phyloP scores from a whole-genome alignment of 495 filamentous ascomycete species.

The Neurospora sp. region DNA sequence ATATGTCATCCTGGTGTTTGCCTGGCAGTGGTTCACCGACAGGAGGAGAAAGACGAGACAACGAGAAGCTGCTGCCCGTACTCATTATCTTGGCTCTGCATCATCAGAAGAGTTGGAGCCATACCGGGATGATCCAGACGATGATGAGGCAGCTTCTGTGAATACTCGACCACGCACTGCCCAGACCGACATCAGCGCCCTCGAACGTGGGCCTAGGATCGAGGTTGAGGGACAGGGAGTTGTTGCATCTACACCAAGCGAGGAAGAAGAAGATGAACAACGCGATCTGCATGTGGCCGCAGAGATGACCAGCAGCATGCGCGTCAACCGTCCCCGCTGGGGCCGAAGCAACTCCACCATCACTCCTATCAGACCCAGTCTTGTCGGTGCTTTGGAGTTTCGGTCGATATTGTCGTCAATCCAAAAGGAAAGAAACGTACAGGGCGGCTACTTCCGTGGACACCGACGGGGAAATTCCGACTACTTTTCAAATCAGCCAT shows the following conservation, averaged over 20 bases:
- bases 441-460: slow-evolving; percentile 54
- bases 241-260: slow-evolving; percentile 45
- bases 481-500: slow-evolving; percentile 10
- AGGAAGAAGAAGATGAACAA: slow-evolving; percentile 60
- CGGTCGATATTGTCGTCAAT: slow-evolving; percentile 76
- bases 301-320: slow-evolving; percentile 89
- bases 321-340: slow-evolving; percentile 61
- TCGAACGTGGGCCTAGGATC: slow-evolving; percentile 53
- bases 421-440: slow-evolving; percentile 65
- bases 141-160: slow-evolving; percentile 48
- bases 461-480: slow-evolving; percentile 49
- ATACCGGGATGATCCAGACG: slow-evolving; percentile 44
- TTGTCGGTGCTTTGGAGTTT: slow-evolving; percentile 92
- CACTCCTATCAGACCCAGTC: slow-evolving; percentile 78
- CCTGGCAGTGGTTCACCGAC: slow-evolving; percentile 81
- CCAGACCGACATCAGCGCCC: slow-evolving; percentile 50
- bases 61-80: slow-evolving; percentile 58
- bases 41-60: slow-evolving; percentile 47
- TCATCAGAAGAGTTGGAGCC: slow-evolving; percentile 54
- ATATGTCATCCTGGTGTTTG: slow-evolving; percentile 81
- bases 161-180: slow-evolving; percentile 11
- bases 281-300: slow-evolving; percentile 61
- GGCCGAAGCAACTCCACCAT: slow-evolving; percentile 60
- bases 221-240: slow-evolving; percentile 39
- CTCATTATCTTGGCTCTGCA: slow-evolving; percentile 54